These are phyloP conservation scores for Lentinula lateritia DNA, from an alignment of 768 basidiomycete genomes.

Conservation along the genomic window DNA sequence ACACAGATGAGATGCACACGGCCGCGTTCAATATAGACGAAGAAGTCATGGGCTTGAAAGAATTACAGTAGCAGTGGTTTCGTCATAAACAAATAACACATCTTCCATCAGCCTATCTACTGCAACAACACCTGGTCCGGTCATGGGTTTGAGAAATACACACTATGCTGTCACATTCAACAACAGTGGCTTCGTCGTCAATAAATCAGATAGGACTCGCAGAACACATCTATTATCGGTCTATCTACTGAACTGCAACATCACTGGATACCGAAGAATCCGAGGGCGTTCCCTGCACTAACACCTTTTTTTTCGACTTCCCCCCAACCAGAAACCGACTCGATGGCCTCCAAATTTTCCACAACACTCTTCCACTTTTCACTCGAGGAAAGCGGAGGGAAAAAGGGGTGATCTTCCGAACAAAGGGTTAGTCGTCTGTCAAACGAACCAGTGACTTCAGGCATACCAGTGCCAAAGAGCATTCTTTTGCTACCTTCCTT, in stretches of 20 bases:
- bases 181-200: too few relatives aligned
- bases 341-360: slow-evolving; percentile 80
- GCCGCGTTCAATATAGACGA: too few relatives aligned
- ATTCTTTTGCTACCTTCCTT: slow-evolving; percentile 52
- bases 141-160: too few relatives aligned
- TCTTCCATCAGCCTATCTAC: too few relatives aligned
- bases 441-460: too few relatives aligned
- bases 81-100: too few relatives aligned
- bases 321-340: slow-evolving; percentile 55
- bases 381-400: slow-evolving; percentile 66
- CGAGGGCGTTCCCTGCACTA: slow-evolving; percentile 66
- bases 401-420: slow-evolving; percentile 70
- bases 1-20: too few relatives aligned
- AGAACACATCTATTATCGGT: not conserved
- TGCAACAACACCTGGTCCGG: too few relatives aligned
- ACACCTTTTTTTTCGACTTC: slow-evolving; percentile 60
- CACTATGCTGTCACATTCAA: too few relatives aligned
- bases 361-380: slow-evolving; percentile 83
- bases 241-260: not conserved
- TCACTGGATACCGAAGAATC: slow-evolving; percentile 51
- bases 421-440: not conserved
- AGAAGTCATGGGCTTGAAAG: too few relatives aligned
- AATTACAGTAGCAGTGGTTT: too few relatives aligned
- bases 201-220: too few relatives aligned
- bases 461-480: slow-evolving; percentile 66